Evolutionary conservation across 208 protist genomes (phyloP), one percentile per base, ranked within the genome.

Genomic region (Leishmania tarentolae): DNA sequence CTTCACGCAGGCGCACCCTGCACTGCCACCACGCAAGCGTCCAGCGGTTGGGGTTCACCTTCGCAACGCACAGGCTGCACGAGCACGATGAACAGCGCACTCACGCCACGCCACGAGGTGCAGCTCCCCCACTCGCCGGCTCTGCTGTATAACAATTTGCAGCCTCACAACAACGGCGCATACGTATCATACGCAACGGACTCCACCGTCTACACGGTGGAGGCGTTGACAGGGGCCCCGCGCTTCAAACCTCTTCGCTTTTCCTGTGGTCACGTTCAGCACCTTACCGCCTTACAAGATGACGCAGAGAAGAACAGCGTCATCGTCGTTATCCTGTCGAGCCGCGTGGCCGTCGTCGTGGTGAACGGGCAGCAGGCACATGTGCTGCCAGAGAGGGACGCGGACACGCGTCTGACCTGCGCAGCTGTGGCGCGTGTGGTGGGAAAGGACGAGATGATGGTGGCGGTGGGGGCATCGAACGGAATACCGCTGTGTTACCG

Each of bases 101-200:
- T 79, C 76, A 37, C 24, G 1, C 59, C 52, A 19, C 56, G 53
- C 66, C 59, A 79, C 17, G 72, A 82, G 65, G 78, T 86, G 47
- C 31, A 31, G 8, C 56, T 86, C 59, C 73, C 82, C 0, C 46
- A 37, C 15, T 8, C 78, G 31, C 87, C 87, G 0, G 86, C 84
- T 46, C 81, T 93, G 35, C 75, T 90, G 19, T 86, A 78, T 75
- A 93, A 91, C 75, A 93, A 93, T 80, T 76, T 93, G 44, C 53
- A 83, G 53, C 35, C 84, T 68, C 82, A 83, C 83, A 72, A 80
- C 53, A 24, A 63, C 68, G 66, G 81, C 63, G 70, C 73, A 31
- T 75, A 59, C 75, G 66, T 82, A 6, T 81, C 74, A 17, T 88
- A 83, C 79, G 85, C 85, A 2, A 24, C 82, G n/a, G 75, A 77